These are phyloP conservation scores for Tricholomella constricta DNA, from an alignment of 768 basidiomycete genomes.

Conservation along the genomic window DNA sequence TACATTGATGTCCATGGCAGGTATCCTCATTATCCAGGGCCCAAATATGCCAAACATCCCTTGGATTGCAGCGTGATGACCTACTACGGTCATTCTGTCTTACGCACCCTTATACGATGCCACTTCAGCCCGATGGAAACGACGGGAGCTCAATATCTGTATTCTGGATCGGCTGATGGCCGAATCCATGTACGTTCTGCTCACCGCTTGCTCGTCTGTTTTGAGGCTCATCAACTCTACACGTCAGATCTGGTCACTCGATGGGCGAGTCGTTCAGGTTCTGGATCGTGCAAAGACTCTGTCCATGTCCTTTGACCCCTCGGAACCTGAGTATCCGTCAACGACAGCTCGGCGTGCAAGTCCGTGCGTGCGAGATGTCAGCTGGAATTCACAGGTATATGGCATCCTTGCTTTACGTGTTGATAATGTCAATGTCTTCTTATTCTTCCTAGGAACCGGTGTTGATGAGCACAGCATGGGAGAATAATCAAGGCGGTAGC, in stretches of 20 bases:
- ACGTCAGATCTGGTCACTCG: constrained; percentile 90
- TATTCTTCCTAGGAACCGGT: constrained; percentile 70
- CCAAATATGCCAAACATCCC: constrained; percentile 68
- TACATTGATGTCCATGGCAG: constrained; percentile 33
- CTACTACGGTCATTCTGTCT: constrained; percentile 87
- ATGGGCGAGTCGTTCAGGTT: constrained; percentile 82
- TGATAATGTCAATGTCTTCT: not conserved
- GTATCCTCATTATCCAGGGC: constrained; percentile 66
- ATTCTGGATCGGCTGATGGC: constrained; percentile 90
- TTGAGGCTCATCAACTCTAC: constrained; percentile 3
- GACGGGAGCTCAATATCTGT: constrained; percentile 91
- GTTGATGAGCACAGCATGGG: constrained; percentile 93
- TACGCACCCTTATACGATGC: constrained; percentile 92
- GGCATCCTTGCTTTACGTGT: not conserved
- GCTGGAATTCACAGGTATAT: constrained; percentile 85
- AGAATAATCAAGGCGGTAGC: constrained; percentile 62
- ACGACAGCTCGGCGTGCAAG: constrained; percentile 28
- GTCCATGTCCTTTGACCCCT: constrained; percentile 74
- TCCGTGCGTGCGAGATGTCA: constrained; percentile 87
- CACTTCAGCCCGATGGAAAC: constrained; percentile 94
- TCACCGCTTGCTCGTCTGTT: constrained; percentile 3
- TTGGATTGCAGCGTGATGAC: constrained; percentile 94
- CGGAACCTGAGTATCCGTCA: constrained; percentile 50
- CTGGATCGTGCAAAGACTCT: constrained; percentile 77
- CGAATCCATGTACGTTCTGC: constrained; percentile 67